Evolutionary conservation across 164 flowering plant genomes (phyloP).

Genomic region (Nelumbo lutea): DNA sequence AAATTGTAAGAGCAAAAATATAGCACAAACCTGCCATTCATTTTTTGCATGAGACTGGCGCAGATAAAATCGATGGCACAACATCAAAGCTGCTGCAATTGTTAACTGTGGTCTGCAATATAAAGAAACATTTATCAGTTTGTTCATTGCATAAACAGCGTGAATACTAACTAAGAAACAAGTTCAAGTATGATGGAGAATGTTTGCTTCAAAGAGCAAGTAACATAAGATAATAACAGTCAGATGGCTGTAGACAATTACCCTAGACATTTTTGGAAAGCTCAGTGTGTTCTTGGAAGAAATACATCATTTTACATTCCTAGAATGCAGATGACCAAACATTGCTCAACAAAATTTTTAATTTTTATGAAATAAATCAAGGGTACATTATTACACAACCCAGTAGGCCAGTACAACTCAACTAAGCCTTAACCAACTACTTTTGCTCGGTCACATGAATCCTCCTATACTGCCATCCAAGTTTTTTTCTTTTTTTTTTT

Average conservation of each 20-base stretch:
- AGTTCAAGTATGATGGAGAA: not conserved
- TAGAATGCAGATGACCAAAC: not conserved
- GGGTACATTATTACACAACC: too few relatives aligned
- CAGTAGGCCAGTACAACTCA: too few relatives aligned
- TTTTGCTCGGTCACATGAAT: too few relatives aligned
- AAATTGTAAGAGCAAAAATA: not conserved
- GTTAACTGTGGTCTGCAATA: constrained; percentile 54
- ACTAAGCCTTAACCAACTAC: too few relatives aligned
- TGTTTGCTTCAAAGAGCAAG: not conserved
- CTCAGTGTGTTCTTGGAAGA: not conserved
- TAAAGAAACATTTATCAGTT: constrained; percentile 6
- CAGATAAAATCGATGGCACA: constrained; percentile 67
- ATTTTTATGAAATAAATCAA: not conserved
- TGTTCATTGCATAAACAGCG: not conserved
- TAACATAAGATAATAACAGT: not conserved
- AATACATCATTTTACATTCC: not conserved
- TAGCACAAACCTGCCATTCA: constrained; percentile 49
- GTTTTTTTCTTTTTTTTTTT: too few relatives aligned
- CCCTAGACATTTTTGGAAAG: not conserved
- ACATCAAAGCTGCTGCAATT: constrained; percentile 53
- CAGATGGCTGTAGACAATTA: not conserved
- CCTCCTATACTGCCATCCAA: too few relatives aligned
- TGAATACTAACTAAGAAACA: not conserved
- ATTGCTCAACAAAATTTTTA: not conserved
- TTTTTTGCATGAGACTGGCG: constrained; percentile 63